These are phyloP conservation scores for Lachnellula occidentalis DNA, from an alignment of 2,329 filamentous ascomycete genomes.

Conservation along the genomic window DNA sequence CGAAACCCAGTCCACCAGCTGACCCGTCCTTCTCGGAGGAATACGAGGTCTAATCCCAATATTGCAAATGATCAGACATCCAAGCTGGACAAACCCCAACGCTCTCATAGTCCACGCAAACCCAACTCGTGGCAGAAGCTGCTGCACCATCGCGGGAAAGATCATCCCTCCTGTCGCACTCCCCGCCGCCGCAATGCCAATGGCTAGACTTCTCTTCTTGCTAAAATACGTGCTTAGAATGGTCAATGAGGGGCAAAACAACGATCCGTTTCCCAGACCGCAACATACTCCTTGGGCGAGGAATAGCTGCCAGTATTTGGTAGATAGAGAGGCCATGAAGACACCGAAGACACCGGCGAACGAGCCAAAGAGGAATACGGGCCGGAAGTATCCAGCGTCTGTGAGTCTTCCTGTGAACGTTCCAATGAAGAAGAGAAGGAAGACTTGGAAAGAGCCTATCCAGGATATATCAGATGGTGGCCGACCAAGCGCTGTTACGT, in stretches of 20 bases:
- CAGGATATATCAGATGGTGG: constrained; percentile 37
- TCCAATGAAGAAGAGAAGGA: constrained; percentile 38
- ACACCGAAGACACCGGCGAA: constrained; percentile 30
- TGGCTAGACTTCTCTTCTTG: constrained; percentile 33
- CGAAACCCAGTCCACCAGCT: constrained; percentile 39
- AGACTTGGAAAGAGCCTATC: constrained; percentile 42
- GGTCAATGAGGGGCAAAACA: constrained; percentile 37
- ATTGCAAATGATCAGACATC: constrained; percentile 30
- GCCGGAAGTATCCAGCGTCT: constrained; percentile 35
- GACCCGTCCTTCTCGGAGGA: constrained; percentile 36
- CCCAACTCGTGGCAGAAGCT: constrained; percentile 37
- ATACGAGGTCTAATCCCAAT: constrained; percentile 39
- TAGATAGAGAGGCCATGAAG: constrained; percentile 37
- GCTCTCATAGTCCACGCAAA: constrained; percentile 43
- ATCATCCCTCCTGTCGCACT: constrained; percentile 39
- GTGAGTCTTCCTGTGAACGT: constrained; percentile 35
- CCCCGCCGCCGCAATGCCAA: constrained; percentile 35
- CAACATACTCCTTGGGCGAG: constrained; percentile 39
- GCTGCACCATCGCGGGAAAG: constrained; percentile 39
- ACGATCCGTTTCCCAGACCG: constrained; percentile 37
- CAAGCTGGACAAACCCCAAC: constrained; percentile 42
- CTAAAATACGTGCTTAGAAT: constrained; percentile 39
- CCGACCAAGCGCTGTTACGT: constrained; percentile 30
- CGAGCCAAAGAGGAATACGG: constrained; percentile 8
- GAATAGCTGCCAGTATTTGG: constrained; percentile 38